phyloP scores from a whole-genome alignment of 495 filamentous ascomycete genomes.

The Pyrenula aspistea region DNA sequence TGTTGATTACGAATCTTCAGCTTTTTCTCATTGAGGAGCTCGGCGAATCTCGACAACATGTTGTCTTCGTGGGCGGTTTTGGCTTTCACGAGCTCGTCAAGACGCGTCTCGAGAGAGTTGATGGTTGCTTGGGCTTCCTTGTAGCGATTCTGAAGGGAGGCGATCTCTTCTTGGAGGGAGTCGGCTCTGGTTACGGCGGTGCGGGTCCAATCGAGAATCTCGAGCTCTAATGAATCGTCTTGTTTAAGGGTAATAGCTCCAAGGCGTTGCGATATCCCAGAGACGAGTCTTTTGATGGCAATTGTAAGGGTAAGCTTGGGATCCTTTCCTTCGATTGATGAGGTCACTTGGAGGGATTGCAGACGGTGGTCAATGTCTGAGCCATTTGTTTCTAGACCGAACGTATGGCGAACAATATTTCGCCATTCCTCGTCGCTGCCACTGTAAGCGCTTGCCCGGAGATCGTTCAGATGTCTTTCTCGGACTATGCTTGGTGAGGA shows the following conservation, averaged over 20 bases:
- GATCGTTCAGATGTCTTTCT: conserved; percentile 24
- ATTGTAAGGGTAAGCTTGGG: conserved; percentile 14
- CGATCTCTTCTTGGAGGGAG: conserved; percentile 29
- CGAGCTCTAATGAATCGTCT: conserved; percentile 51
- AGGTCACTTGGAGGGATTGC: conserved; percentile 11
- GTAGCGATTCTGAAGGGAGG: conserved; percentile 31
- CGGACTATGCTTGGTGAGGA: conserved; percentile 30
- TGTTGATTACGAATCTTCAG: conserved; percentile 82
- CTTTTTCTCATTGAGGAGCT: conserved; percentile 77
- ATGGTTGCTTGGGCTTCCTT: conserved; percentile 32
- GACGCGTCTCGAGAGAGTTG: conserved; percentile 38
- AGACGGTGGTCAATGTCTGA: background rate
- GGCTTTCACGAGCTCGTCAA: conserved; percentile 51
- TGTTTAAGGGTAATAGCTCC: conserved; percentile 50
- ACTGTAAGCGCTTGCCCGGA: conserved; percentile 40
- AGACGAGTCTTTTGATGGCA: conserved; percentile 41
- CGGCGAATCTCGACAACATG: conserved; percentile 57
- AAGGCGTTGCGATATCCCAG: conserved; percentile 55
- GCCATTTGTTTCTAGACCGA: conserved; percentile 12
- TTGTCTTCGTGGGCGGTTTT: conserved; percentile 59
- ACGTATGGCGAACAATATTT: conserved; percentile 26
- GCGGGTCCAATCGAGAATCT: conserved; percentile 63
- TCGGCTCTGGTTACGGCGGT: conserved; percentile 30
- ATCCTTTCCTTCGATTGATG: conserved; percentile 13
- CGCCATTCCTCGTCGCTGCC: conserved; percentile 47